Conservation (phyloP, 2,329 filamentous ascomycete genomes). For the Raffaelea arxii region DNA sequence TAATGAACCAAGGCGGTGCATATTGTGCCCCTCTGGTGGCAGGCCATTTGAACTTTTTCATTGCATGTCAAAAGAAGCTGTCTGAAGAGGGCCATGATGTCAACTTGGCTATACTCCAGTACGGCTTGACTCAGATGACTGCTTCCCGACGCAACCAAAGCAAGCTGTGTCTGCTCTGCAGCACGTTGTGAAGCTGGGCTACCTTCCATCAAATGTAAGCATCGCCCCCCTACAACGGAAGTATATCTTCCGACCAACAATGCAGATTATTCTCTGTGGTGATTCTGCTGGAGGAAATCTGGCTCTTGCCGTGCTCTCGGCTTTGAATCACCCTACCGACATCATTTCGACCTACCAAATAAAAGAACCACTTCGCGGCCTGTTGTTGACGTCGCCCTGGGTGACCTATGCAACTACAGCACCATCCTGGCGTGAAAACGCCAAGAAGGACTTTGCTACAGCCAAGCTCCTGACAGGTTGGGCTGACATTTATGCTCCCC, state of each 20-base stretch:
- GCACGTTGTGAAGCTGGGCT: background rate
- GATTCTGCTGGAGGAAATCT: background rate
- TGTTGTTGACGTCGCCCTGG: background rate
- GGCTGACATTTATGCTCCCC: background rate
- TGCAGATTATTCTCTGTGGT: background rate
- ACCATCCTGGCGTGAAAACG: background rate
- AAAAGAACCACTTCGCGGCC: background rate
- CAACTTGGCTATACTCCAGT: background rate
- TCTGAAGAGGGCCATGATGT: background rate
- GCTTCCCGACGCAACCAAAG: background rate
- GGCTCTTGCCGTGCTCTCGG: background rate
- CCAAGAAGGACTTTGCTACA: background rate
- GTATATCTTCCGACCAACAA: no score
- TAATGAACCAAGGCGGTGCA: background rate
- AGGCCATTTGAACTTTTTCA: background rate
- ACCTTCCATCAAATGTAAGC: background rate
- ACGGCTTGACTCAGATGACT: background rate
- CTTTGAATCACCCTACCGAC: background rate
- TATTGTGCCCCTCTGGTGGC: background rate
- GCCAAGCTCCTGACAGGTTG: background rate
- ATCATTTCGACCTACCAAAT: background rate
- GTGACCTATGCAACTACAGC: background rate
- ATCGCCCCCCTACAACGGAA: background rate
- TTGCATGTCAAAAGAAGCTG: background rate
- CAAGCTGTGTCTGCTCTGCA: background rate